A percentile compares a stretch with the other conserved stretches of the same genome.
Evolutionary conservation across 2,329 filamentous ascomycete species (phyloP).

Genomic region (Sporothrix brunneoviolacea): DNA sequence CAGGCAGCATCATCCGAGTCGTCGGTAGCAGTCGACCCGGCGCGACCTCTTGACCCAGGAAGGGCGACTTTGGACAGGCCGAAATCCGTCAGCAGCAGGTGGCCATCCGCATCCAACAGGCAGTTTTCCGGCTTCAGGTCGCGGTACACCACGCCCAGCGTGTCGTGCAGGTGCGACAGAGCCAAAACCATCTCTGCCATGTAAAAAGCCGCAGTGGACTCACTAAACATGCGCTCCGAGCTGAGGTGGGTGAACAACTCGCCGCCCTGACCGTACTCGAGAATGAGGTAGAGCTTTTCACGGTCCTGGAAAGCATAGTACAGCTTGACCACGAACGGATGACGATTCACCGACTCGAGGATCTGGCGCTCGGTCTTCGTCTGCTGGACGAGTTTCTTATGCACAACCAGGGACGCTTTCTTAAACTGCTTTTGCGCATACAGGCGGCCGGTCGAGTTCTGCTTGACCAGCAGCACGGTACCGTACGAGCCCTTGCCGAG

Average conservation of each 20-base stretch:
- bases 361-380: slow-evolving; percentile 96
- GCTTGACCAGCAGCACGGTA: slow-evolving; percentile 88
- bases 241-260: slow-evolving; percentile 94
- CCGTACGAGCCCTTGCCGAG: slow-evolving; percentile 95
- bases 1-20: slow-evolving; percentile 46
- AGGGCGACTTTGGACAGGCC: slow-evolving; percentile 91
- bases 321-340: slow-evolving; percentile 96
- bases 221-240: slow-evolving; percentile 90
- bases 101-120: slow-evolving; percentile 82
- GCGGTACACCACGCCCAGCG: slow-evolving; percentile 89
- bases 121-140: slow-evolving; percentile 98
- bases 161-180: slow-evolving; percentile 84
- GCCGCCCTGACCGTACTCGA: slow-evolving; percentile 95
- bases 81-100: slow-evolving; percentile 92
- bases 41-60: slow-evolving; percentile 32
- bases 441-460: slow-evolving; percentile 76
- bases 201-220: slow-evolving; percentile 87
- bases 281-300: slow-evolving; percentile 93
- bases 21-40: slow-evolving; percentile 23
- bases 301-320: slow-evolving; percentile 98
- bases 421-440: slow-evolving; percentile 99
- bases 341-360: slow-evolving; percentile 88
- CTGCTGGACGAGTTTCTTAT: slow-evolving; percentile 93
- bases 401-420: slow-evolving; percentile 89
- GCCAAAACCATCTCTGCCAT: slow-evolving; percentile 98